Evolutionary conservation across 495 filamentous ascomycete species (phyloP), one percentile per base, ranked within the genome.

Genomic region (Neurospora sp.): DNA sequence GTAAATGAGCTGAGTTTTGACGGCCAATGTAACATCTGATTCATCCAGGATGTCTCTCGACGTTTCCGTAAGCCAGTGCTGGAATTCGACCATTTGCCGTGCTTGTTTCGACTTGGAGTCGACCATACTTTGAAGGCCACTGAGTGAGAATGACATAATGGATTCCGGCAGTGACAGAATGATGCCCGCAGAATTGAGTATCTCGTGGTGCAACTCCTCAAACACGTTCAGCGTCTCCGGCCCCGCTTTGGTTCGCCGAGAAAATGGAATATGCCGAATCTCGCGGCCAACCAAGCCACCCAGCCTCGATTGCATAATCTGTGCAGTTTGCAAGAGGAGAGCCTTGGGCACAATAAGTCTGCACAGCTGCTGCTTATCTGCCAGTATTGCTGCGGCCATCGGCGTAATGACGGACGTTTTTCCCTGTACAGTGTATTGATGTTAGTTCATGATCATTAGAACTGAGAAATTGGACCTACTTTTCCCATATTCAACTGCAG

Each of bases 31-130:
- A 39, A 84, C 84, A 72, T 90, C 88, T 8, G 83, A 87, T 72
- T 90, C 88, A 75, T 90, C 88, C 0, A 90, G 76, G 1, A 90
- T 79, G 77, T 90, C 88, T 11, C 87, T 83, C 40, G 79, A 84
- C 38, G 73, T 74, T 0, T 73, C 20, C 31, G 82, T 78, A 4
- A 90, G 62, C 87, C 87, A 89, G 5, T 46, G 69, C 73, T 90
- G 86, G 4, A 85, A 78, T 31, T 74, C 78, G 54, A 85, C 80
- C 81, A 89, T 85, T 10, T 74, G 71, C 4, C 16, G 72, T 0
- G 86, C 87, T 72, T 82, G 71, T 23, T 38, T 66, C 16, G 37
- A 38, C 12, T 35, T 49, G 27, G 60, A 72, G 44, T 72, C 72
- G 31, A 44, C 72, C 18, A 72, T 62, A 16, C 72, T 62, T n/a